These are phyloP conservation scores for Coemansia pectinata DNA, from an alignment of 192 early-diverging fungal species.

Conservation along the genomic window DNA sequence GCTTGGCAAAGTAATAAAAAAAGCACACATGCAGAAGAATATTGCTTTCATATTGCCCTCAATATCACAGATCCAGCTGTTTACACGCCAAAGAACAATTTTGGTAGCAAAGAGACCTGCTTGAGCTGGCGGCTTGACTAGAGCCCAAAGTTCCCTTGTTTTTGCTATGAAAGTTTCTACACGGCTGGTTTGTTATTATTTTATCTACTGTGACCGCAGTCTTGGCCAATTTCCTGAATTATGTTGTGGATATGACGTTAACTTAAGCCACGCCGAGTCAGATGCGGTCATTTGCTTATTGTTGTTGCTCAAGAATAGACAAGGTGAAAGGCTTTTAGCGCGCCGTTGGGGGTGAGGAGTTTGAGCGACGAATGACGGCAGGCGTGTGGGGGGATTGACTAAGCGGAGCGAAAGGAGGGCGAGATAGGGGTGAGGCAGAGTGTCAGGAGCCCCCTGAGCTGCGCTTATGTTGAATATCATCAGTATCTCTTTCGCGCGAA, in stretches of 20 bases:
- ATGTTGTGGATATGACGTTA: neutral
- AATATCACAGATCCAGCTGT: neutral
- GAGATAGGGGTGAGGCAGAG: neutral
- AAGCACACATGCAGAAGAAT: neutral
- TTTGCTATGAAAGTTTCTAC: neutral
- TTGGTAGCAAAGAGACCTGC: neutral
- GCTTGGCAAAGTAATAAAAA: neutral
- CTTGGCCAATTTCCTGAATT: neutral
- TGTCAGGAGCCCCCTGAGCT: neutral
- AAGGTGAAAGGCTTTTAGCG: neutral
- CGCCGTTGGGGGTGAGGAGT: neutral
- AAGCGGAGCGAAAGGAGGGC: neutral
- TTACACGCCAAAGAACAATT: neutral
- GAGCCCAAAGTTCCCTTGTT: neutral
- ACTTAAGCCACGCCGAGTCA: slow-evolving; percentile 2
- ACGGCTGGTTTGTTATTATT: neutral
- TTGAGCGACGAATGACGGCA: neutral
- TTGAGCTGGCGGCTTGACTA: neutral
- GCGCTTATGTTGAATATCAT: neutral
- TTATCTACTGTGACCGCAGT: neutral
- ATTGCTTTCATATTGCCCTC: neutral
- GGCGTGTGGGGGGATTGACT: neutral
- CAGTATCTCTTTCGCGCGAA: neutral
- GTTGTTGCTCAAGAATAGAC: neutral
- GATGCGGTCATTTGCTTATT: neutral